A percentile compares a stretch with the other conserved stretches of the same genome.
Evolutionary conservation across 2,329 filamentous ascomycete species (phyloP).

Genomic region (Thelonectria discophora): DNA sequence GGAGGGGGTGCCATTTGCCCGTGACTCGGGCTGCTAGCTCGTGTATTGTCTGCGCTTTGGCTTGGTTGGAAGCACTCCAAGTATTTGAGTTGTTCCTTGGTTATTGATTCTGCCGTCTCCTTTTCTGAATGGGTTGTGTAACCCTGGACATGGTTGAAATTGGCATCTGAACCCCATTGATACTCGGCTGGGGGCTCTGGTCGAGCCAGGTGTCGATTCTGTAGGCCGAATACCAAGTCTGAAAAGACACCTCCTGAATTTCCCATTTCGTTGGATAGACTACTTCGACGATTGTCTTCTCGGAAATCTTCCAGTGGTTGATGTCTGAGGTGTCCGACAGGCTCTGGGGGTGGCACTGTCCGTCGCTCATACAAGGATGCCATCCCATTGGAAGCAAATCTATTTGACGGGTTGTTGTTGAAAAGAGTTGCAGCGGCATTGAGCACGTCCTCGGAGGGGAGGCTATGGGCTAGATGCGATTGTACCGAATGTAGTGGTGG

Average conservation of each 20-base stretch:
- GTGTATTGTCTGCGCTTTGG: conserved; percentile 67
- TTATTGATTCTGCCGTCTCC: conserved; percentile 66
- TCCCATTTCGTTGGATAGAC: conserved; percentile 45
- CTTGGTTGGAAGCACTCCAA: conserved; percentile 66
- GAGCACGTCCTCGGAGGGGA: conserved; percentile 64
- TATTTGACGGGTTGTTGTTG: conserved; percentile 51
- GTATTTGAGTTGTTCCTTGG: conserved; percentile 63
- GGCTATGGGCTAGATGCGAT: conserved; percentile 43
- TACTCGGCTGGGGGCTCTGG: conserved; percentile 56
- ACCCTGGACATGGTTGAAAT: conserved; percentile 65
- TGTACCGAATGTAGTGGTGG: conserved; percentile 38
- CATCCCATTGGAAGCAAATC: conserved; percentile 38
- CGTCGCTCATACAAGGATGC: conserved; percentile 38
- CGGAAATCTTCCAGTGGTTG: conserved; percentile 55
- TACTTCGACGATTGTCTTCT: conserved; percentile 50
- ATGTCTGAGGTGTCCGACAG: conserved; percentile 53
- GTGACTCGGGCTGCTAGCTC: conserved; percentile 62
- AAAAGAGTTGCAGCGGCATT: conserved; percentile 63
- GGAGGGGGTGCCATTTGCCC: conserved; percentile 26
- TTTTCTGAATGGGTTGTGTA: conserved; percentile 66
- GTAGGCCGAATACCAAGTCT: conserved; percentile 53
- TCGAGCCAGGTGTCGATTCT: conserved; percentile 42
- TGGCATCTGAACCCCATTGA: conserved; percentile 75
- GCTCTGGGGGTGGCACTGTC: conserved; percentile 47
- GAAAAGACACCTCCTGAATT: conserved; percentile 47